A percentile compares a stretch with the other conserved stretches of the same genome.
Evolutionary conservation across 2,329 filamentous ascomycete species (phyloP).

Genomic region (Penicillium sp.): DNA sequence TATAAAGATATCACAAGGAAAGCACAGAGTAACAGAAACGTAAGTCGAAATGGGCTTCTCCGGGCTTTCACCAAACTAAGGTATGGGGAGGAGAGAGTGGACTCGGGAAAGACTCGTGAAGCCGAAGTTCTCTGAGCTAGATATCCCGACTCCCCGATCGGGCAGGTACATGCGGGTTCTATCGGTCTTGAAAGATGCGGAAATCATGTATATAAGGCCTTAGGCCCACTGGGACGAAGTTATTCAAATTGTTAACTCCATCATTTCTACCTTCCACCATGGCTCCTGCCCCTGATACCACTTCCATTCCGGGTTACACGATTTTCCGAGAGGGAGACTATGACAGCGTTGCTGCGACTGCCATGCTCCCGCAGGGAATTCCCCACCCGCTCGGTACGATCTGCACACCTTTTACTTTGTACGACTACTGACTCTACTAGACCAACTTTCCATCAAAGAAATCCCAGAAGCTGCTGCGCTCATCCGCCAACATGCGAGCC

Average conservation of each 20-base stretch:
- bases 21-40: neutral
- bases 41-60: conserved; percentile 10
- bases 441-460: conserved; percentile 29
- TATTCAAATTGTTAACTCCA: conserved; percentile 7
- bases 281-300: conserved; percentile 26
- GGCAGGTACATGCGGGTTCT: conserved; percentile 23
- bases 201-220: conserved; percentile 15
- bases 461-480: conserved; percentile 27
- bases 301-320: conserved; percentile 26
- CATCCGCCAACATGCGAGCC: conserved; percentile 27
- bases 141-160: conserved; percentile 19
- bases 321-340: conserved; percentile 27
- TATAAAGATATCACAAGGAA: conserved; percentile 6
- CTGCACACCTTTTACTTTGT: neutral
- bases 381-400: conserved; percentile 23
- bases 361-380: conserved; percentile 20
- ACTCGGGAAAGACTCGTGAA: conserved; percentile 13
- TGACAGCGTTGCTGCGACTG: conserved; percentile 24
- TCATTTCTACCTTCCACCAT: conserved; percentile 15
- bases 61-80: conserved; percentile 15
- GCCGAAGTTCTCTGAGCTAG: conserved; percentile 6
- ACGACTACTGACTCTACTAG: conserved; percentile 11
- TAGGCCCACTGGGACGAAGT: neutral
- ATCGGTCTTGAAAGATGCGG: conserved; percentile 12
- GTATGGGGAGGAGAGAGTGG: conserved; percentile 7